Conservation (phyloP, 2,329 filamentous ascomycete genomes). For the Aspergillus amoenus region DNA sequence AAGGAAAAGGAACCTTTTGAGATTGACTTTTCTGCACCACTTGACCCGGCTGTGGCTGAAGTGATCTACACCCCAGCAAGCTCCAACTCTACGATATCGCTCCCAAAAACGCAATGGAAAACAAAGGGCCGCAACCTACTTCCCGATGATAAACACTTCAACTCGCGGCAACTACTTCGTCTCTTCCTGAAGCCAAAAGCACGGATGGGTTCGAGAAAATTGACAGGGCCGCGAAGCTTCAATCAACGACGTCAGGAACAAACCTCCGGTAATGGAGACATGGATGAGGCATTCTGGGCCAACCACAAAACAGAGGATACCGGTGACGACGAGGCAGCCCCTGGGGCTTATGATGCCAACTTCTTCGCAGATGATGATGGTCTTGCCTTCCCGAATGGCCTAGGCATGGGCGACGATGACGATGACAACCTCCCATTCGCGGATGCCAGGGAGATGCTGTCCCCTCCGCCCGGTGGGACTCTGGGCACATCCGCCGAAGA, state of each 20-base stretch:
- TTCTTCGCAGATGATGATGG: slow-evolving; percentile 81
- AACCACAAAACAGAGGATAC: slow-evolving; percentile 55
- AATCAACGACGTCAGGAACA: slow-evolving; percentile 45
- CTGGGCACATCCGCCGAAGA: slow-evolving; percentile 34
- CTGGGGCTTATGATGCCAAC: slow-evolving; percentile 89
- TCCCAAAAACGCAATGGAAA: slow-evolving; percentile 94
- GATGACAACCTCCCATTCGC: slow-evolving; percentile 50
- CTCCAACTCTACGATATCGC: slow-evolving; percentile 75
- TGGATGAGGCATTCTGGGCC: slow-evolving; percentile 97
- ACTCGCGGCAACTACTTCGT: slow-evolving; percentile 82
- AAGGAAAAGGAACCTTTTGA: slow-evolving; percentile 97
- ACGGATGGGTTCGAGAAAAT: slow-evolving; percentile 68
- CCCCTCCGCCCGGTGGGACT: slow-evolving; percentile 38
- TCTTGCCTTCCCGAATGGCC: slow-evolving; percentile 46
- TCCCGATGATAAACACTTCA: slow-evolving; percentile 97
- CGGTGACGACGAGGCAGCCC: slow-evolving; percentile 56
- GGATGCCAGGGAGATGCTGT: slow-evolving; percentile 50
- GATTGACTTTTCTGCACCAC: slow-evolving; percentile 80
- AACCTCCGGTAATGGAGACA: slow-evolving; percentile 67
- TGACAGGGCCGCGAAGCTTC: slow-evolving; percentile 47
- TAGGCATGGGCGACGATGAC: slow-evolving; percentile 44
- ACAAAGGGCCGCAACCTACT: slow-evolving; percentile 90
- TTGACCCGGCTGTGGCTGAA: slow-evolving; percentile 70
- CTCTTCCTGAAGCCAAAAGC: slow-evolving; percentile 95
- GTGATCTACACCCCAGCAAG: slow-evolving; percentile 77